A percentile compares a stretch with the other conserved stretches of the same genome.
phyloP scores from a whole-genome alignment of 768 basidiomycete species.

The Suillus bovinus region DNA sequence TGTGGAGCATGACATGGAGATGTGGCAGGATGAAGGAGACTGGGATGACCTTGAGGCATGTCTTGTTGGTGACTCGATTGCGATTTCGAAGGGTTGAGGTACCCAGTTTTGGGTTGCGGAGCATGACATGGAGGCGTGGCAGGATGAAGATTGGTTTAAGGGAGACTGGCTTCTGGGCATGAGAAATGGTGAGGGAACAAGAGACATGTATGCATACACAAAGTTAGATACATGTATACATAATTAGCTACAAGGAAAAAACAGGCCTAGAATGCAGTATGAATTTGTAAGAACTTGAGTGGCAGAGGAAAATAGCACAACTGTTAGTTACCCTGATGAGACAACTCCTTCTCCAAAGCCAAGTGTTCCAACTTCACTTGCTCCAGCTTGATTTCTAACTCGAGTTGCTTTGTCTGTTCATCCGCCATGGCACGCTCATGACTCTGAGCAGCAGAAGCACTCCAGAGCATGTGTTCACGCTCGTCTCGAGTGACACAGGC shows the following conservation, averaged over 20 bases:
- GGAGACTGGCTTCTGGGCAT: constrained; percentile 10
- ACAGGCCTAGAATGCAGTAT: neutral
- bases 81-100: constrained; percentile 81
- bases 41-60: constrained; percentile 70
- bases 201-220: neutral
- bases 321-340: neutral
- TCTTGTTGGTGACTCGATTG: constrained; percentile 92
- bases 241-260: neutral
- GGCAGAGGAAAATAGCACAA: neutral
- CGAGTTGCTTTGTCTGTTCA: neutral
- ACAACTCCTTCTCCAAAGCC: neutral
- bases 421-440: neutral
- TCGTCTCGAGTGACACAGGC: neutral
- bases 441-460: neutral
- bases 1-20: too few species aligned
- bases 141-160: constrained; percentile 35
- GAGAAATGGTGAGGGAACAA: too few species aligned
- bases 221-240: neutral
- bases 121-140: too few species aligned
- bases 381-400: neutral
- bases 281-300: neutral
- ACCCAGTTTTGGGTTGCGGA: constrained; percentile 53
- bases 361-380: neutral
- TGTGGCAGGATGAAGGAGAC: too few species aligned
- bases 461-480: neutral